Percentiles rank a stretch among this genome's conserved stretches.
These are phyloP conservation scores for Perilla frutescens DNA, from an alignment of 257 asterid species.

Conservation along the genomic window DNA sequence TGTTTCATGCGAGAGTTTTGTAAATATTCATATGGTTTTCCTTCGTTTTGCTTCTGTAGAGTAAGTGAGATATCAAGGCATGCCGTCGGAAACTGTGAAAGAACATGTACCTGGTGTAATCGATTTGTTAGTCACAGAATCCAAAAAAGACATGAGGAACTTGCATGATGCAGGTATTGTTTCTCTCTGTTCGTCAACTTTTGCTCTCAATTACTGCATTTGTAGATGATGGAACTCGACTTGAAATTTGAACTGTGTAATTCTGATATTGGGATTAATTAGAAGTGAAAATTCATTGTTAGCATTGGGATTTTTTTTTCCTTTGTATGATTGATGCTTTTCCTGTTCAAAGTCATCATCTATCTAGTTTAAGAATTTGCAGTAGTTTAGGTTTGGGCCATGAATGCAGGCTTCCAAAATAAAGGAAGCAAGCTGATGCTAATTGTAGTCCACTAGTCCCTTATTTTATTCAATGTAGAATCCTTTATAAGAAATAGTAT, in stretches of 20 bases:
- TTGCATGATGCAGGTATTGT: constrained; percentile 62
- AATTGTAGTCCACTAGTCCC: neutral
- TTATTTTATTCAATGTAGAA: neutral
- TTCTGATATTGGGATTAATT: neutral
- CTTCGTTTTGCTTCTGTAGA: constrained; percentile 31
- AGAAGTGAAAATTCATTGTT: neutral
- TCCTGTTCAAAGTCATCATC: constrained; percentile 18
- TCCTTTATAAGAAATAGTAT: constrained; percentile 1
- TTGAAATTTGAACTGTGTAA: constrained; percentile 14
- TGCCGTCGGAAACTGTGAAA: constrained; percentile 64
- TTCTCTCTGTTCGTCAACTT: constrained; percentile 27
- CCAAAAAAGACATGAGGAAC: constrained; percentile 50
- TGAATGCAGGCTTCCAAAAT: constrained; percentile 9
- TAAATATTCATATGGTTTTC: constrained; percentile 33
- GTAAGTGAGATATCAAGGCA: constrained; percentile 42
- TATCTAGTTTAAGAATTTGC: constrained; percentile 10
- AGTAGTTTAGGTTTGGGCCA: neutral
- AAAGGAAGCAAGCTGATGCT: constrained; percentile 13
- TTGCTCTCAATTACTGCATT: constrained; percentile 5
- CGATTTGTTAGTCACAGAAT: constrained; percentile 55
- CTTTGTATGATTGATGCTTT: constrained; percentile 1
- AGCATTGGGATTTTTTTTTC: constrained; percentile 3
- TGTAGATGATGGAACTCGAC: neutral
- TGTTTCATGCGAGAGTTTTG: constrained; percentile 29
- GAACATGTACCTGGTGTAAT: constrained; percentile 47